Base-by-base conservation (phyloP, 176 grass and related monocot species). In the Zoysia japonica region DNA sequence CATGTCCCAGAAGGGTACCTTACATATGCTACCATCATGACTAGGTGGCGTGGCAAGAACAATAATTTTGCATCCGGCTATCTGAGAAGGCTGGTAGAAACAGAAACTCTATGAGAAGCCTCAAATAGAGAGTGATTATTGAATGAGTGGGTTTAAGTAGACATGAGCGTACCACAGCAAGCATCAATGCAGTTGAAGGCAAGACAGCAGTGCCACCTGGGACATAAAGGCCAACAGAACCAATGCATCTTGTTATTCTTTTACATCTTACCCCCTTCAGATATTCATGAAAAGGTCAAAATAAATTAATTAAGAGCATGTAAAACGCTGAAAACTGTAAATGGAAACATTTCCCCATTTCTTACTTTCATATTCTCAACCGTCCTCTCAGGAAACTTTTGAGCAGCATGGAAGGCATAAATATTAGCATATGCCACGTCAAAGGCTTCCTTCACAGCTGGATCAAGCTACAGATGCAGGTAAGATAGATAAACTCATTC, bases 361-460 rank as follows among this genome's bases (percentile, higher is more conserved):
- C 87, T 90, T 85, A 98, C 95, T 85, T 71, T 80, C 90, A 98
- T 98, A 80, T 94, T 98, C 80, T 98, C 92, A 65, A 92, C 89
- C 51, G 82, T 80, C 66, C 92, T 98, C 62, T 98, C 95, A 3
- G 85, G 92, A 74, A 83, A 38, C 75, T 83, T 98, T 87, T 98
- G 95, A 11, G 89, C 85, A 72, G 66, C 80, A 85, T 98, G 95
- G 78, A 98, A 98, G 79, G 92, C 92, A 85, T 98, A 98, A 61
- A 98, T 98, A 82, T 98, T 98, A 45, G 92, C 78, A 79, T 98
- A 98, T 40, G 95, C 95, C 73, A 98, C 87, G 46, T 98, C 88
- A 19, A 98, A 98, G 85, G 95, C 85, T 90, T 92, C 83, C 80
- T 88, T 92, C 48, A 98, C 90, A 72, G 76, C 88, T 75, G 92